These are phyloP conservation scores for Polymyxa betae DNA, from an alignment of 208 protist species.

Conservation along the genomic window DNA sequence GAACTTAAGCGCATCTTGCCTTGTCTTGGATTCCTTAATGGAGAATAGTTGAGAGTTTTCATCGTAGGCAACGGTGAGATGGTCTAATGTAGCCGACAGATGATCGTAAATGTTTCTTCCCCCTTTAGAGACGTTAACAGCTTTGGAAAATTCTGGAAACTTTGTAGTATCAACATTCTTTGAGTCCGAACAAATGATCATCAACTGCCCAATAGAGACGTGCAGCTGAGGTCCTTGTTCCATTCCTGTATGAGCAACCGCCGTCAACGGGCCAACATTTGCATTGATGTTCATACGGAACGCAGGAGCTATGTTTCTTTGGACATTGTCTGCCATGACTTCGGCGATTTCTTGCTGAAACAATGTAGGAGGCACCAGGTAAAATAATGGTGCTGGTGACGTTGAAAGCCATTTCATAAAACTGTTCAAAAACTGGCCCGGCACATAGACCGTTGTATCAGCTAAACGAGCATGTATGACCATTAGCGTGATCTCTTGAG, in stretches of 20 bases:
- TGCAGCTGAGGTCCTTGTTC: neutral
- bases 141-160: no score
- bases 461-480: neutral
- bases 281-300: neutral
- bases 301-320: neutral
- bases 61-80: neutral
- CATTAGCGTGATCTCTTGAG: neutral
- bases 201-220: neutral
- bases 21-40: no score
- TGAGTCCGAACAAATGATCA: neutral
- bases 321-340: neutral
- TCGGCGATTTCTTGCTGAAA: neutral
- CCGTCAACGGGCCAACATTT: neutral
- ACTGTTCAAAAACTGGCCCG: neutral
- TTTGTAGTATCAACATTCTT: neutral
- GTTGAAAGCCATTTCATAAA: neutral
- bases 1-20: no score
- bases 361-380: neutral
- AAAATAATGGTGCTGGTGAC: neutral
- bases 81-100: neutral
- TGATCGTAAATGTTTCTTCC: no score
- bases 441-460: neutral
- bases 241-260: neutral
- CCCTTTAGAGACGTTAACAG: no score
- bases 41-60: neutral